Conservation (phyloP, 345 rosid genomes). For the Boechera stricta region DNA sequence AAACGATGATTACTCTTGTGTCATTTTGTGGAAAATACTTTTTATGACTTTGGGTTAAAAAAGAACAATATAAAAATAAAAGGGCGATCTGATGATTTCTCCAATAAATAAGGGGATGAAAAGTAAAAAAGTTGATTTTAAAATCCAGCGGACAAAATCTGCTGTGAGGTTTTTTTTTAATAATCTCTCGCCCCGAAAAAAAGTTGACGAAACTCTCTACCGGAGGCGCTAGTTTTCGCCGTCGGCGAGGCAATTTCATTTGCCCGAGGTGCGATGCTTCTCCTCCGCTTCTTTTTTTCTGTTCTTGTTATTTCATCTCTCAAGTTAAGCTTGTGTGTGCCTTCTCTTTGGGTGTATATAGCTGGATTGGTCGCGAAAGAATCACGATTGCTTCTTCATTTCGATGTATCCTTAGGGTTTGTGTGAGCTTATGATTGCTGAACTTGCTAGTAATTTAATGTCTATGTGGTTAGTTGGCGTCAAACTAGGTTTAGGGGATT, state of each 20-base stretch:
- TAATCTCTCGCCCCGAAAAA: conserved; percentile 20
- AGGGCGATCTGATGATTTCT: conserved; percentile 23
- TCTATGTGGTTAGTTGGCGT: conserved; percentile 13
- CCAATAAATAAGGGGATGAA: conserved; percentile 9
- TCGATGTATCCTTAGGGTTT: conserved; percentile 35
- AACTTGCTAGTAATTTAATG: conserved; percentile 32
- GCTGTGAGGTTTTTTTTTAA: conserved; percentile 12
- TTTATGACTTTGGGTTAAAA: neutral
- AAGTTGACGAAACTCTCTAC: conserved; percentile 37
- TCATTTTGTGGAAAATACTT: neutral
- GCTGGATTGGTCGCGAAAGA: conserved; percentile 21
- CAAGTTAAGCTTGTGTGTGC: conserved; percentile 7
- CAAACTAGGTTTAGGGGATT: conserved; percentile 19
- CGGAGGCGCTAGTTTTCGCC: conserved; percentile 38
- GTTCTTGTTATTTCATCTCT: neutral
- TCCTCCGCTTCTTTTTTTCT: neutral
- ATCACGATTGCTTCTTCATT: conserved; percentile 29
- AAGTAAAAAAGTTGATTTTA: conserved; percentile 27
- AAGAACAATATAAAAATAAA: neutral
- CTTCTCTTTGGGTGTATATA: neutral
- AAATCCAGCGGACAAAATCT: conserved; percentile 41
- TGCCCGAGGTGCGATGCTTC: neutral
- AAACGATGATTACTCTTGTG: neutral
- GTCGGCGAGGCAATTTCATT: conserved; percentile 19
- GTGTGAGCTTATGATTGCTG: neutral